Conservation (phyloP, 306 rosid species). For the Castanea mollissima region DNA sequence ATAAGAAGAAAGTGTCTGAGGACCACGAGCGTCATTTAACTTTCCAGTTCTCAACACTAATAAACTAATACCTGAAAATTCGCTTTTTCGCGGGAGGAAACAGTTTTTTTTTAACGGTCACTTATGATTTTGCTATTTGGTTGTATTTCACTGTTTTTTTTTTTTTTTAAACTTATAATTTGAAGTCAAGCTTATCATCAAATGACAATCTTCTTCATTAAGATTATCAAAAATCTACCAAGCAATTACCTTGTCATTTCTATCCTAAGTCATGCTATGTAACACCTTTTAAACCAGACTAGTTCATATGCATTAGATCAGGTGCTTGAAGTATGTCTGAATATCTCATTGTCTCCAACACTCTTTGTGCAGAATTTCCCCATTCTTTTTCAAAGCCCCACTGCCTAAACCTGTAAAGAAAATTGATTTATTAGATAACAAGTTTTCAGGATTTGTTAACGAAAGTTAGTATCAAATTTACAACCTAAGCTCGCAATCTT, state of each 20-base stretch:
- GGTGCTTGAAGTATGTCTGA: no score
- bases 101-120: conserved; percentile 44
- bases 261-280: background rate
- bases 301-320: no score
- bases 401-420: no score
- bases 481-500: no score
- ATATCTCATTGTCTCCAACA: no score
- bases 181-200: background rate
- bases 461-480: no score
- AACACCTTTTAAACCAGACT: background rate
- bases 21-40: conserved; percentile 39
- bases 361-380: no score
- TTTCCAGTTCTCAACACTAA: conserved; percentile 59
- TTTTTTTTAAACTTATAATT: background rate
- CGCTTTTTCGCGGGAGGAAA: conserved; percentile 69
- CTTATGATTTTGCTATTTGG: conserved; percentile 21
- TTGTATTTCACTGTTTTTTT: no score
- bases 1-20: background rate
- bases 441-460: no score
- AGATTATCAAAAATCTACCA: background rate
- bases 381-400: no score
- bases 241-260: background rate
- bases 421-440: no score
- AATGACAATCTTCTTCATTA: background rate
- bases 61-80: conserved; percentile 39